Percentiles rank a stretch among this genome's conserved stretches.
These are phyloP conservation scores for Coffea humblotiana DNA, from an alignment of 305 asterid genomes.

Conservation along the genomic window DNA sequence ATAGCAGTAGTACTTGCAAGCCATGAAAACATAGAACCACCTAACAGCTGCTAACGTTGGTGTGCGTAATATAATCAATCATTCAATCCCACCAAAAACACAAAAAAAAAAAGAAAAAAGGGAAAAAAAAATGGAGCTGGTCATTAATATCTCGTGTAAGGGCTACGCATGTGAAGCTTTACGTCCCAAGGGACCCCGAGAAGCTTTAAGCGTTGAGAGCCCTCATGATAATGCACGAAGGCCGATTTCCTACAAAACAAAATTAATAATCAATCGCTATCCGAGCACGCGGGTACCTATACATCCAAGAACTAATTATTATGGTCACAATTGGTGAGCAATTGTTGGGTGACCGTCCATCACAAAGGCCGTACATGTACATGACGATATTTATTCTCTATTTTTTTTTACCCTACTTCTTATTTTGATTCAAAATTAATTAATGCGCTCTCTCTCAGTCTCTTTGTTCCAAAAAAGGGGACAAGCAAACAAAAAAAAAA, in stretches of 20 bases:
- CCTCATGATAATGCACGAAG: neutral
- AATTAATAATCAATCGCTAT: neutral
- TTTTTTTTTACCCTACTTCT: no score
- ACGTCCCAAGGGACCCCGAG: neutral
- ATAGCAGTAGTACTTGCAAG: no score
- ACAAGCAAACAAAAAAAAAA: no score
- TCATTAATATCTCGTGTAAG: slow-evolving; percentile 7
- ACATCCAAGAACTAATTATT: neutral
- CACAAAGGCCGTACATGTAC: neutral
- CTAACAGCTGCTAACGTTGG: no score
- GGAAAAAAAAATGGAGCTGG: neutral
- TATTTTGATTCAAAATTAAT: no score
- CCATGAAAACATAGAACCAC: no score
- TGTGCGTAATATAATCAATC: no score
- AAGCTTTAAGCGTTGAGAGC: slow-evolving; percentile 1
- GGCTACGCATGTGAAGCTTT: neutral
- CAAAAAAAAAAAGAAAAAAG: no score
- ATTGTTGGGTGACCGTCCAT: neutral
- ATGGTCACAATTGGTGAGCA: neutral
- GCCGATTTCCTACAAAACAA: neutral
- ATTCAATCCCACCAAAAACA: no score
- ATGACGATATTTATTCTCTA: no score
- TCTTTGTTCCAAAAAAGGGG: no score
- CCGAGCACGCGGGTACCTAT: neutral
- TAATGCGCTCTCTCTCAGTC: no score